Evolutionary conservation across 108 stramenopile genomes (phyloP).

Genomic region (Stephanodiscus minutulus): DNA sequence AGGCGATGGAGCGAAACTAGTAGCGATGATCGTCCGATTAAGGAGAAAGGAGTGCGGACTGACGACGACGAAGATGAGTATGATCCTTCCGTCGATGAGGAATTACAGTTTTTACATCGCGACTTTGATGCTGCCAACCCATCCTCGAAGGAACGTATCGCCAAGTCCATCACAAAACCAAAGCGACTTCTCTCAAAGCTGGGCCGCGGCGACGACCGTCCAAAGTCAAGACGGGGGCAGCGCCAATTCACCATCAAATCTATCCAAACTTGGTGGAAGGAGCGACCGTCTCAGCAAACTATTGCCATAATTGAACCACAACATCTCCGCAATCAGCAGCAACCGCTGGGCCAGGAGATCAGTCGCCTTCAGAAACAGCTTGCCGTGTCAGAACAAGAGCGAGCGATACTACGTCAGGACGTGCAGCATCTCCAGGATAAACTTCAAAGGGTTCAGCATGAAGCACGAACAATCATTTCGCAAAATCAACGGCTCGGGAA

Average conservation of each 20-base stretch:
- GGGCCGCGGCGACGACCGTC: neutral
- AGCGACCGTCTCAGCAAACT: constrained; percentile 21
- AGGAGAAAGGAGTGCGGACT: neutral
- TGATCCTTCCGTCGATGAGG: constrained; percentile 27
- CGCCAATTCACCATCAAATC: constrained; percentile 30
- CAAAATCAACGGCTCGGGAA: constrained; percentile 40
- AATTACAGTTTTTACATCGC: constrained; percentile 30
- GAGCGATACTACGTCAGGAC: constrained; percentile 19
- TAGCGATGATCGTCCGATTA: neutral
- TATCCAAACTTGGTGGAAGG: constrained; percentile 42
- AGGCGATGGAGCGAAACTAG: neutral
- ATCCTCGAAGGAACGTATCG: constrained; percentile 15
- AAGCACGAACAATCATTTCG: constrained; percentile 15
- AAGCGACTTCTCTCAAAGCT: neutral
- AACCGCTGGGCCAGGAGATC: constrained; percentile 20
- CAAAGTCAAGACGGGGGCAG: constrained; percentile 17
- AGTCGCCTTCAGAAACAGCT: constrained; percentile 30
- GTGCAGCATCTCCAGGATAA: constrained; percentile 26
- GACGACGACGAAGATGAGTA: constrained; percentile 22
- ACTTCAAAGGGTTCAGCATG: constrained; percentile 28
- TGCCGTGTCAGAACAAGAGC: constrained; percentile 38
- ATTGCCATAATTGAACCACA: constrained; percentile 30
- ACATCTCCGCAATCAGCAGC: constrained; percentile 16
- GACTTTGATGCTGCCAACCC: constrained; percentile 38
- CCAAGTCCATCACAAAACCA: constrained; percentile 15